These are phyloP conservation scores for Penicillium argentinense DNA, from an alignment of 495 filamentous ascomycete genomes.

Conservation along the genomic window DNA sequence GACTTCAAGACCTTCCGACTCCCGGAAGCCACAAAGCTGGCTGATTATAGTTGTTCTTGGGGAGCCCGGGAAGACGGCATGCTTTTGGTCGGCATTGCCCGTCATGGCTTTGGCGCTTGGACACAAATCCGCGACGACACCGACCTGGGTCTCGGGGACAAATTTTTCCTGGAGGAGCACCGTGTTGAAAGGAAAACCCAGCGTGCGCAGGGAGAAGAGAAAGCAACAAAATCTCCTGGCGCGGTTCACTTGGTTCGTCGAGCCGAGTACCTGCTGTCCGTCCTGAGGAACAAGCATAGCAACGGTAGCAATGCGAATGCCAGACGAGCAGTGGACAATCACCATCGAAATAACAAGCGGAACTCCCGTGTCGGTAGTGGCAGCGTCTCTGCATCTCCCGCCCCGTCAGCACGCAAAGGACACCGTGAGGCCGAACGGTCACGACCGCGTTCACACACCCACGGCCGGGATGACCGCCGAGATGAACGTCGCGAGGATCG, in stretches of 20 bases:
- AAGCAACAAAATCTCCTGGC: slow-evolving; percentile 84
- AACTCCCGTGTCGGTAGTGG: slow-evolving; percentile 40
- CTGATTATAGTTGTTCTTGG: slow-evolving; percentile 85
- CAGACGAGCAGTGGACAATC: slow-evolving; percentile 82
- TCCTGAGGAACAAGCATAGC: slow-evolving; percentile 76
- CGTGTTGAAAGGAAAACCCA: slow-evolving; percentile 97
- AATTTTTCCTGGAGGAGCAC: slow-evolving; percentile 96
- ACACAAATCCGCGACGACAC: slow-evolving; percentile 85
- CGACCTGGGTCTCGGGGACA: slow-evolving; percentile 82
- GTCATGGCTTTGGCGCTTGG: slow-evolving; percentile 95
- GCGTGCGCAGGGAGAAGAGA: slow-evolving; percentile 70
- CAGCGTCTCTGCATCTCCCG: slow-evolving; percentile 55
- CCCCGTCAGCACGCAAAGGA: slow-evolving; percentile 48
- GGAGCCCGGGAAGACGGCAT: slow-evolving; percentile 93
- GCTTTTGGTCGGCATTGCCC: slow-evolving; percentile 88
- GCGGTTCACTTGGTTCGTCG: slow-evolving; percentile 95
- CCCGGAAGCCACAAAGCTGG: slow-evolving; percentile 84
- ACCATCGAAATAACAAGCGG: slow-evolving; percentile 84
- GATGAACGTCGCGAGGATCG: slow-evolving; percentile 49
- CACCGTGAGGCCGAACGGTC: slow-evolving; percentile 54
- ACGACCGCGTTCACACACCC: slow-evolving; percentile 48
- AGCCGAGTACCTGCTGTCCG: slow-evolving; percentile 89
- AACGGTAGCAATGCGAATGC: slow-evolving; percentile 63
- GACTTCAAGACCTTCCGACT: slow-evolving; percentile 80
- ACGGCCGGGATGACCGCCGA: slow-evolving; percentile 32